phyloP scores from a whole-genome alignment of 2,329 filamentous ascomycete genomes.

The Microdochium bolleyi region DNA sequence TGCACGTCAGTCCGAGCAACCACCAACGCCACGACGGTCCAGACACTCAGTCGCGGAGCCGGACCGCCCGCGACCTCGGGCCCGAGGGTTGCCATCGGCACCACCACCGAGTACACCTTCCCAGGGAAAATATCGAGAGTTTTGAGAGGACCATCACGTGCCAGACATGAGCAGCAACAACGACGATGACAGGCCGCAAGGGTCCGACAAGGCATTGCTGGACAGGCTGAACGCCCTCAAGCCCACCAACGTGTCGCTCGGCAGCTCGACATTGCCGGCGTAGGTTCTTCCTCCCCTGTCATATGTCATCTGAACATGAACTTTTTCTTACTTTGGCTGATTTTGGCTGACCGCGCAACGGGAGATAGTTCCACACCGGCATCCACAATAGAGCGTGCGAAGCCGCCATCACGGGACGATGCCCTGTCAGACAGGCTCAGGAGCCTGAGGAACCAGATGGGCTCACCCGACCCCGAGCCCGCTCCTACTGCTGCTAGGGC shows the following conservation, averaged over 20 bases:
- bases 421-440: slow-evolving; percentile 43
- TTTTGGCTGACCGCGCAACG: too few relatives aligned
- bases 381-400: slow-evolving; percentile 32
- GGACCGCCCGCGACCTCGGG: too few relatives aligned
- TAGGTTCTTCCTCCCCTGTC: not conserved
- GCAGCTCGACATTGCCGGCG: slow-evolving; percentile 16
- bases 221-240: slow-evolving; percentile 47
- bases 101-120: too few relatives aligned
- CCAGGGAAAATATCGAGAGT: too few relatives aligned
- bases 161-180: slow-evolving; percentile 1
- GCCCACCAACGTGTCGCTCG: slow-evolving; percentile 25
- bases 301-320: too few relatives aligned
- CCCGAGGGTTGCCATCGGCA: too few relatives aligned
- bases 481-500: not conserved
- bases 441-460: slow-evolving; percentile 34
- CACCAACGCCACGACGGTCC: too few relatives aligned
- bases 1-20: too few relatives aligned
- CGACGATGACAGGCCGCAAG: slow-evolving; percentile 6
- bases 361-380: slow-evolving; percentile 9
- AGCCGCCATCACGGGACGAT: slow-evolving; percentile 39
- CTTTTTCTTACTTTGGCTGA: too few relatives aligned
- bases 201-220: slow-evolving; percentile 37
- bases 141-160: too few relatives aligned
- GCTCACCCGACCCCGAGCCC: slow-evolving; percentile 7
- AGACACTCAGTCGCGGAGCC: too few relatives aligned